Evolutionary conservation across 176 grass and related monocot genomes (phyloP).

Genomic region (Elaeis guineensis): DNA sequence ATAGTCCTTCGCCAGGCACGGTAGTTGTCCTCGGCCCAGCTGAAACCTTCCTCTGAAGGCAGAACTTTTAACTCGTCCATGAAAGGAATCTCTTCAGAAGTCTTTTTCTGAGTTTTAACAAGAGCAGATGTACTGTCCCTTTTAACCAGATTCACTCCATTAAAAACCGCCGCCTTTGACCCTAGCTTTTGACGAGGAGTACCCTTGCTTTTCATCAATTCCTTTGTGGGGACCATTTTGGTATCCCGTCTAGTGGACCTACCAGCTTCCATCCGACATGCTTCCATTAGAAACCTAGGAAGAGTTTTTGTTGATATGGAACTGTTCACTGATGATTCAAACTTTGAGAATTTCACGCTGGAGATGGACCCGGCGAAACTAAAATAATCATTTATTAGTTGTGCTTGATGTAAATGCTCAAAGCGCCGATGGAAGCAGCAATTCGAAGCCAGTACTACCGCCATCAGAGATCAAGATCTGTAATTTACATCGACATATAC

Average conservation of each 20-base stretch:
- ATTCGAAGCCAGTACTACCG: slow-evolving; percentile 35
- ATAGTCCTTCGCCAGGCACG: slow-evolving; percentile 65
- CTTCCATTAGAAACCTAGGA: slow-evolving; percentile 32
- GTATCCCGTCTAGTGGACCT: slow-evolving; percentile 44
- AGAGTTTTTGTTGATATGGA: slow-evolving; percentile 22
- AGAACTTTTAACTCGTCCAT: slow-evolving; percentile 71
- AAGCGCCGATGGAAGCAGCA: slow-evolving; percentile 6
- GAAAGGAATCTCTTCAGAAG: slow-evolving; percentile 27
- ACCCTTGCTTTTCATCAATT: slow-evolving; percentile 39
- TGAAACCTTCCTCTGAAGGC: slow-evolving; percentile 88
- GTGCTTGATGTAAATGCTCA: not conserved
- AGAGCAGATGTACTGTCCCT: slow-evolving; percentile 42
- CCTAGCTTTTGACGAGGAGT: slow-evolving; percentile 22
- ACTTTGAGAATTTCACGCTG: slow-evolving; percentile 37
- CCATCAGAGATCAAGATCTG: slow-evolving; percentile 17
- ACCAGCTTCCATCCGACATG: slow-evolving; percentile 28
- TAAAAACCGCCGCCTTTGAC: slow-evolving; percentile 25
- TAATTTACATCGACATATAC: not conserved
- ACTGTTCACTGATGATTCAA: slow-evolving; percentile 14
- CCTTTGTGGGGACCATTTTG: slow-evolving; percentile 73
- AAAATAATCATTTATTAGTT: slow-evolving; percentile 14
- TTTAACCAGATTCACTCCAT: slow-evolving; percentile 58
- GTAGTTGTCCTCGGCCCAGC: slow-evolving; percentile 84
- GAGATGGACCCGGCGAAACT: slow-evolving; percentile 55
- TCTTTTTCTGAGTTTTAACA: slow-evolving; percentile 44